Conservation (phyloP, 1,284 basidiomycete genomes). For the Trichosporon ovoides region DNA sequence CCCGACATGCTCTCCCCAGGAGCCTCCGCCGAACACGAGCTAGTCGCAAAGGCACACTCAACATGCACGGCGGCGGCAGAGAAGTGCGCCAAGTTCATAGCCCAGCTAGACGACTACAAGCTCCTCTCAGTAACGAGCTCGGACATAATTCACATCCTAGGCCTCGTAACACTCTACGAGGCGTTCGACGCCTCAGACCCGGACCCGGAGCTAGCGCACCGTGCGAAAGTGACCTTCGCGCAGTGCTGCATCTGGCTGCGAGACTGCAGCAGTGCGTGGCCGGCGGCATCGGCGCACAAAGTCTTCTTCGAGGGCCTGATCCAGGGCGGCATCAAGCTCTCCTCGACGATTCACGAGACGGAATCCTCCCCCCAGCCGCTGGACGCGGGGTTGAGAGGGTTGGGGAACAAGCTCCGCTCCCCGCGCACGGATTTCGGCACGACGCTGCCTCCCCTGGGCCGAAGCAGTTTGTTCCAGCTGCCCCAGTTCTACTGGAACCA, state of each 20-base stretch:
- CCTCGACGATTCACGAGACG: conserved; percentile 1
- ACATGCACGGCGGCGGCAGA: conserved; percentile 40
- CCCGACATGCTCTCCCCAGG: not conserved
- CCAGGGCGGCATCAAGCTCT: conserved; percentile 32
- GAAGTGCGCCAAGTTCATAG: conserved; percentile 31
- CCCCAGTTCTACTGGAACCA: conserved; percentile 41
- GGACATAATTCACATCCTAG: conserved; percentile 42
- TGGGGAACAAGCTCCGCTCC: not conserved
- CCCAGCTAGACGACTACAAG: conserved; percentile 31
- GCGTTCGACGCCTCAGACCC: conserved; percentile 26
- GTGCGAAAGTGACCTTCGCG: conserved; percentile 37
- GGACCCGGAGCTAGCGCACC: conserved; percentile 23
- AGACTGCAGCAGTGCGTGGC: conserved; percentile 37
- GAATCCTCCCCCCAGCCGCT: conserved; percentile 5
- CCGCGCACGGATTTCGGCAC: not conserved
- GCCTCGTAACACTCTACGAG: conserved; percentile 37
- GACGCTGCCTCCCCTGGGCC: conserved; percentile 6
- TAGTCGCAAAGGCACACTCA: conserved; percentile 16
- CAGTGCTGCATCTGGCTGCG: conserved; percentile 45
- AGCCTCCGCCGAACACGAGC: conserved; percentile 10
- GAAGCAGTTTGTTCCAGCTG: conserved; percentile 29
- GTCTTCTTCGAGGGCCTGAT: conserved; percentile 45
- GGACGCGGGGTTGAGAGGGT: not conserved
- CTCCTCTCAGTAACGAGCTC: conserved; percentile 33
- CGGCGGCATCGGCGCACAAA: conserved; percentile 40